Evolutionary conservation across 768 basidiomycete genomes (phyloP), one percentile per base, ranked within the genome.

Genomic region (Auriscalpium orientale): DNA sequence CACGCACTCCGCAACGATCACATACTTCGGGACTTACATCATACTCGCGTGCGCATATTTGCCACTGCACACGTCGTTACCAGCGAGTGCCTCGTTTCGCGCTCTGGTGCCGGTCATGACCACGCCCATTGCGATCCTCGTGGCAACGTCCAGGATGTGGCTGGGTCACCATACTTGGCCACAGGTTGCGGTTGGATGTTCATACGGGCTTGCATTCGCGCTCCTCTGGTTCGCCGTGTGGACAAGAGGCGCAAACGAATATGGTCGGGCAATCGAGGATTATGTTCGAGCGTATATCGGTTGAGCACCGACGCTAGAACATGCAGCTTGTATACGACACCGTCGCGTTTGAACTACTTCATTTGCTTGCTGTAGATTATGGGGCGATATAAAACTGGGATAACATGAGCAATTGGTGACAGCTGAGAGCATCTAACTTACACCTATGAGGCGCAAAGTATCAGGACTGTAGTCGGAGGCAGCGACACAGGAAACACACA

Each of bases 91-190:
- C 9, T 43, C 63, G 20, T 70, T 71, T 40, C 78, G 84, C n/a
- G 56, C 74, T 3, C 10, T 81, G 0, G 71, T 75, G 1, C 74
- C 76, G 3, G 35, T 81, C 4, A 62, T 86, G 47, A 71, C 77
- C 4, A 58, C 83, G 11, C 81, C 85, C 2, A 85, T 78, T 76
- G 77, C 86, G 11, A 58, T 64, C 37, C 61, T 76, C 15, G 79
- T 91, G 45, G 72, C 81, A 5, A 62, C 79, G 51, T 91, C 89
- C 10, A 75, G 89, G 49, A 76, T 89, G 34, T 83, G 81, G 85
- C 77, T 91, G 12, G 86, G 87, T 5, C 82, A 91, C 60, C 89
- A 91, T 67, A 89, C 87, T 10, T 77, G 76, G 76, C 71, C 74
- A 0, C 89, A 91, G 59, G 85, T 90, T 16, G 65, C 70, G 9